Percentiles rank a stretch among this genome's conserved stretches.
Evolutionary conservation across 352 stramenopile genomes (phyloP).

Genomic region (Aphanomyces cochlioides): DNA sequence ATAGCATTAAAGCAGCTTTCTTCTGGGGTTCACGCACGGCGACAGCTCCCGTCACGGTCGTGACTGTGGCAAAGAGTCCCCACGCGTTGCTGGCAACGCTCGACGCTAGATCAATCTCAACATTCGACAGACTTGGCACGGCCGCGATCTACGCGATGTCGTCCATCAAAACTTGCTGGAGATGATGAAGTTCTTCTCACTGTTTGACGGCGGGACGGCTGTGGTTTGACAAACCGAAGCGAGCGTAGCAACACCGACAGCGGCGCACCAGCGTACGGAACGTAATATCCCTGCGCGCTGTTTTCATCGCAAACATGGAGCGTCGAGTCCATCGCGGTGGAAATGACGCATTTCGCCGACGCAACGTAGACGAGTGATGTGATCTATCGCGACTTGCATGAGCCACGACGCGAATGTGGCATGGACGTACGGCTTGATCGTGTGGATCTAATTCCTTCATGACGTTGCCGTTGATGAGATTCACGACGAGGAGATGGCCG

Average conservation of each 20-base stretch:
- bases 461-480: conserved; percentile 71
- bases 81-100: conserved; percentile 3
- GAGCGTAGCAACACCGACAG: conserved; percentile 43
- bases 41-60: background rate
- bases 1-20: background rate
- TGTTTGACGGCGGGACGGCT: background rate
- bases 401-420: background rate
- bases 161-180: background rate
- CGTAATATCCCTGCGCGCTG: conserved; percentile 63
- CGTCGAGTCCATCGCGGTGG: conserved; percentile 50
- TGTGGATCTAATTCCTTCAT: conserved; percentile 80
- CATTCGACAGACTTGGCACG: background rate
- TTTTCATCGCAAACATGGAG: conserved; percentile 72
- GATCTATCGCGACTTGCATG: background rate
- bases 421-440: conserved; percentile 33
- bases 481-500: conserved; percentile 63
- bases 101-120: conserved; percentile 8
- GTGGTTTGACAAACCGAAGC: background rate
- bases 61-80: conserved; percentile 6
- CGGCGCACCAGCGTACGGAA: conserved; percentile 52
- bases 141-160: background rate
- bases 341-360: conserved; percentile 59
- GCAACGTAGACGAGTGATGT: conserved; percentile 55
- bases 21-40: background rate
- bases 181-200: too few species aligned